Conservation (phyloP, 2,329 filamentous ascomycete genomes). For the Trichoderma sp. region DNA sequence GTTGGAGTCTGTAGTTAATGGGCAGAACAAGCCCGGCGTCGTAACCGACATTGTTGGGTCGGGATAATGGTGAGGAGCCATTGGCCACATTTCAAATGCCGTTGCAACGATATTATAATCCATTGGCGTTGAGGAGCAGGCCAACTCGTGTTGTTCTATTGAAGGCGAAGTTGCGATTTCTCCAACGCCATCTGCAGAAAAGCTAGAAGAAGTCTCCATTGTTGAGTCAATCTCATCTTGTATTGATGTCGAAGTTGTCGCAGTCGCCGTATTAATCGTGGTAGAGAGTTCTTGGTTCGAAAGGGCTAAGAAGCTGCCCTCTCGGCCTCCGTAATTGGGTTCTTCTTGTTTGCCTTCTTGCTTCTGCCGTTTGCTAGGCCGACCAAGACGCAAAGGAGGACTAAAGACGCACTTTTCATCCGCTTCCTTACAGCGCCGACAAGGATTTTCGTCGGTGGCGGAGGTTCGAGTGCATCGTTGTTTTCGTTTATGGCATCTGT, state of each 20-base stretch:
- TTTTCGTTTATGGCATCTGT: conserved; percentile 4
- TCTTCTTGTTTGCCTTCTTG: neutral
- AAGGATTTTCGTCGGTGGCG: neutral
- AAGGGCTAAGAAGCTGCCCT: neutral
- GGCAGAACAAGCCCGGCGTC: neutral
- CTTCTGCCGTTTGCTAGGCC: neutral
- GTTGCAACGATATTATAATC: neutral
- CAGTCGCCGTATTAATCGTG: neutral
- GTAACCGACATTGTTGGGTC: neutral
- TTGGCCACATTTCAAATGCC: neutral
- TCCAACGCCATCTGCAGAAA: neutral
- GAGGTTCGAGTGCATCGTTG: neutral
- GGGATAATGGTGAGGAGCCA: neutral
- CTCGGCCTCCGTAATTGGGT: neutral
- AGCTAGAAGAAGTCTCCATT: neutral
- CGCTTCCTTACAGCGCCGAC: neutral
- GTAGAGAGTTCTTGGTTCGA: neutral
- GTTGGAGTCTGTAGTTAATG: neutral
- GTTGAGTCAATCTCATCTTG: neutral
- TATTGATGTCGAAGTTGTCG: neutral
- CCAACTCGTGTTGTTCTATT: neutral
- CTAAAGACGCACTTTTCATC: neutral
- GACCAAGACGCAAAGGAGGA: neutral
- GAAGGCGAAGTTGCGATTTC: neutral
- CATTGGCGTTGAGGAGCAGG: neutral